phyloP scores from a whole-genome alignment of 805 yeast genomes.

The Vanderwaltozyma verrucispora region DNA sequence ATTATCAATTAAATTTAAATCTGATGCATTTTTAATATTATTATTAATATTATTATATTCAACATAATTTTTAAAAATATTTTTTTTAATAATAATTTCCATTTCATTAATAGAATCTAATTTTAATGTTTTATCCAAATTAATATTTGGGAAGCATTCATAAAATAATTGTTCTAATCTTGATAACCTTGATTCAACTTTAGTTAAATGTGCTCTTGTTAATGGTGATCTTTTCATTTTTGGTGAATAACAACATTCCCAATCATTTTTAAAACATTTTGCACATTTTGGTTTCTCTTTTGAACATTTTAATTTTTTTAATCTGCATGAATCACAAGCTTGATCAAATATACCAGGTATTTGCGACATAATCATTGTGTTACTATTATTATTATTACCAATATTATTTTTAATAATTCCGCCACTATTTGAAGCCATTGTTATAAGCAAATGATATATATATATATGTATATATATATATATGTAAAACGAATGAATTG shows the following conservation, averaged over 20 bases:
- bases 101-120: conserved; percentile 6
- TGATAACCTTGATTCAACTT: conserved; percentile 51
- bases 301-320: conserved; percentile 70
- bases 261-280: conserved; percentile 59
- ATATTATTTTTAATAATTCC: too few species aligned
- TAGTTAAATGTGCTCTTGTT: conserved; percentile 70
- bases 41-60: too few species aligned
- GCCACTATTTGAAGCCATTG: too few species aligned
- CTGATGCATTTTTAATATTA: too few species aligned
- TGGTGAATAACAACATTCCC: conserved; percentile 76
- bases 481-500: too few species aligned
- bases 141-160: conserved; percentile 37
- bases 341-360: conserved; percentile 10
- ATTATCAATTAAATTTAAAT: too few species aligned
- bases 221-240: conserved; percentile 68
- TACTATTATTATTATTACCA: too few species aligned
- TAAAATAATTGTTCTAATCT: conserved; percentile 36
- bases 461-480: too few species aligned
- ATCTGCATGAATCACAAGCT: conserved; percentile 72
- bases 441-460: too few species aligned
- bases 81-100: too few species aligned
- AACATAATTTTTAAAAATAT: too few species aligned
- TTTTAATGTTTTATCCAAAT: conserved; percentile 31
- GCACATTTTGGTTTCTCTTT: conserved; percentile 68
- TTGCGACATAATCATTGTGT: too few species aligned